Conservation (phyloP, 441 rosid genomes). For the Daphne laureola region DNA sequence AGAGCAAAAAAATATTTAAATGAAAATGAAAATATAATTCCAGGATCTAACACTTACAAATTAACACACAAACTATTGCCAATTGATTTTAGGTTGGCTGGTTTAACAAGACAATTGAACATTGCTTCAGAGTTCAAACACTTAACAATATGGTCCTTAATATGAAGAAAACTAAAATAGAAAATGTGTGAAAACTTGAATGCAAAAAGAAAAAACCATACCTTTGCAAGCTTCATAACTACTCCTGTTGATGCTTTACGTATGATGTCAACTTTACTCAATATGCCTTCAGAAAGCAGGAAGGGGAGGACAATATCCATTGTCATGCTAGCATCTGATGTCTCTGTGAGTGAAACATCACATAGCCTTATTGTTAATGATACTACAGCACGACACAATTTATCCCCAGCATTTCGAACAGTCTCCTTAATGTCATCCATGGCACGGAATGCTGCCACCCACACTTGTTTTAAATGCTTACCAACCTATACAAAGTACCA, state of each 20-base stretch:
- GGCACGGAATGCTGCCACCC: conserved; percentile 92
- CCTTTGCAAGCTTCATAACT: conserved; percentile 98
- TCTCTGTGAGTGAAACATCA: conserved; percentile 81
- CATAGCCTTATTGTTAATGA: conserved; percentile 89
- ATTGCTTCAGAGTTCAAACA: too few relatives aligned
- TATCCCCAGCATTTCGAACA: conserved; percentile 94
- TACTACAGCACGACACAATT: conserved; percentile 66
- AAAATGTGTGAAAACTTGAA: background rate
- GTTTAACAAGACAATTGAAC: too few relatives aligned
- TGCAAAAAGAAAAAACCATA: conserved; percentile 14
- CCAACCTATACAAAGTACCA: conserved; percentile 37
- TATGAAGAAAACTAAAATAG: too few relatives aligned
- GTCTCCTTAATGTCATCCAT: conserved; percentile 99
- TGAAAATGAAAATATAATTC: too few relatives aligned
- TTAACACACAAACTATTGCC: too few relatives aligned
- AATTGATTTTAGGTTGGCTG: too few relatives aligned
- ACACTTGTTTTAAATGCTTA: conserved; percentile 70
- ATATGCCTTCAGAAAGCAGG: conserved; percentile 88
- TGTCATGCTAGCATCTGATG: conserved; percentile 62
- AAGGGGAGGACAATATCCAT: conserved; percentile 85
- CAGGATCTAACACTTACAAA: too few relatives aligned
- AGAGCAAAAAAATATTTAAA: too few relatives aligned
- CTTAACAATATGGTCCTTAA: too few relatives aligned
- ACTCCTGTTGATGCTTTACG: conserved; percentile 93
- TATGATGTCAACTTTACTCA: conserved; percentile 80